These are phyloP conservation scores for Fusarium liriodendri DNA, from an alignment of 2,329 filamentous ascomycete species.

Conservation along the genomic window DNA sequence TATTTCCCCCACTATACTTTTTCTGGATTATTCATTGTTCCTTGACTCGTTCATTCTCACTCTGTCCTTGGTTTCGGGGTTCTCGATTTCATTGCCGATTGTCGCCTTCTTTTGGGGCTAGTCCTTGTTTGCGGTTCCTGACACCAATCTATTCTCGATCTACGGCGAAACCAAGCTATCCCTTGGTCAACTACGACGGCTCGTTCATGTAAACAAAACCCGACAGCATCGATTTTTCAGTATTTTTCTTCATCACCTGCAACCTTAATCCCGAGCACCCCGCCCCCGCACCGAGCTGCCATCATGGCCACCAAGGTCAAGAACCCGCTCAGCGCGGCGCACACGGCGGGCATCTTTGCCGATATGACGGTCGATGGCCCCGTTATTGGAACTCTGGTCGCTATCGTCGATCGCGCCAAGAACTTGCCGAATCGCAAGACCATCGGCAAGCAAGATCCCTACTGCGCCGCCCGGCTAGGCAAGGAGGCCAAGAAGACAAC, in stretches of 20 bases:
- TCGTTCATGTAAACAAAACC: conserved; percentile 43
- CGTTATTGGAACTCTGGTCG: conserved; percentile 90
- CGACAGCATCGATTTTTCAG: conserved; percentile 10
- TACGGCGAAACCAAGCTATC: conserved; percentile 25
- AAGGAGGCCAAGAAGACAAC: conserved; percentile 98
- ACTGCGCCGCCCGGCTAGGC: conserved; percentile 91
- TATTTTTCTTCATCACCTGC: conserved; percentile 2
- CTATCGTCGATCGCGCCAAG: conserved; percentile 94
- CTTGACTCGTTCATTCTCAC: background rate
- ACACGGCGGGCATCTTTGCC: conserved; percentile 93
- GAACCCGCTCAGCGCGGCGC: conserved; percentile 71
- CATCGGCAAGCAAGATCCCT: conserved; percentile 98
- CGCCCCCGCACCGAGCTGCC: conserved; percentile 20
- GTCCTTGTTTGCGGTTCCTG: conserved; percentile 26
- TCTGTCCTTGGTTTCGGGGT: conserved; percentile 2
- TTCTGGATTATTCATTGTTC: conserved; percentile 19
- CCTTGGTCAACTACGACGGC: conserved; percentile 27
- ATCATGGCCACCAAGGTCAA: conserved; percentile 67
- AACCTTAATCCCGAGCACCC: background rate
- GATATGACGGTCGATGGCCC: conserved; percentile 95
- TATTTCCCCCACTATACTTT: conserved; percentile 22
- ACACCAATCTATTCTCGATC: conserved; percentile 22
- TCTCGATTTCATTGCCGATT: conserved; percentile 16
- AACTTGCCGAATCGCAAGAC: conserved; percentile 97
- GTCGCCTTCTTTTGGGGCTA: conserved; percentile 21